phyloP scores from a whole-genome alignment of 2,329 filamentous ascomycete species.

The Penicillium psychrosexuale region DNA sequence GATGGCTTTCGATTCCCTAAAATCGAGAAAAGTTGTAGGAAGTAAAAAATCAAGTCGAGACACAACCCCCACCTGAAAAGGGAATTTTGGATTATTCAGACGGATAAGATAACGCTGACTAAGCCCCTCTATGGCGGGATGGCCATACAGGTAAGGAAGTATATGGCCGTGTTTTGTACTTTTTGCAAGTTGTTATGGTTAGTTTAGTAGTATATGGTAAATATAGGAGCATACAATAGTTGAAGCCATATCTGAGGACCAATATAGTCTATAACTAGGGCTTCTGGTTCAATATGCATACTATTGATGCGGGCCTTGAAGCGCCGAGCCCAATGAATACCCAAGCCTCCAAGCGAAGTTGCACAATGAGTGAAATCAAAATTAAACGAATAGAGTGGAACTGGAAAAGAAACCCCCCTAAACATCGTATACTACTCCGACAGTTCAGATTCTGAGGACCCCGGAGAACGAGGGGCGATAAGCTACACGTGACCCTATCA shows the following conservation, averaged over 20 bases:
- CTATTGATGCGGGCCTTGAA: conserved; percentile 2
- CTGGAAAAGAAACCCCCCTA: not conserved
- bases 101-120: conserved; percentile 34
- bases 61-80: conserved; percentile 27
- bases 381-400: not conserved
- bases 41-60: conserved; percentile 12
- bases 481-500: conserved; percentile 31
- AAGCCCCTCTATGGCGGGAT: conserved; percentile 10
- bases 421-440: not conserved
- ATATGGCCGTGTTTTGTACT: not conserved
- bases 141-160: not conserved
- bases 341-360: conserved; percentile 10
- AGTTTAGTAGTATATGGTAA: not conserved
- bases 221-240: not conserved
- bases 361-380: conserved; percentile 2
- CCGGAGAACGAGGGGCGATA: conserved; percentile 28
- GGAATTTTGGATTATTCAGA: conserved; percentile 28
- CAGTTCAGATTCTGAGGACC: conserved; percentile 16
- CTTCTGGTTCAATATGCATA: not conserved
- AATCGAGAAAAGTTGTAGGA: conserved; percentile 13
- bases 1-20: conserved; percentile 2
- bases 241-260: no score
- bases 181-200: not conserved
- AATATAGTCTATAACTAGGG: not conserved
- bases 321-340: conserved; percentile 8